phyloP scores from a whole-genome alignment of 192 early-diverging fungal genomes.

The Coemansia sp. region DNA sequence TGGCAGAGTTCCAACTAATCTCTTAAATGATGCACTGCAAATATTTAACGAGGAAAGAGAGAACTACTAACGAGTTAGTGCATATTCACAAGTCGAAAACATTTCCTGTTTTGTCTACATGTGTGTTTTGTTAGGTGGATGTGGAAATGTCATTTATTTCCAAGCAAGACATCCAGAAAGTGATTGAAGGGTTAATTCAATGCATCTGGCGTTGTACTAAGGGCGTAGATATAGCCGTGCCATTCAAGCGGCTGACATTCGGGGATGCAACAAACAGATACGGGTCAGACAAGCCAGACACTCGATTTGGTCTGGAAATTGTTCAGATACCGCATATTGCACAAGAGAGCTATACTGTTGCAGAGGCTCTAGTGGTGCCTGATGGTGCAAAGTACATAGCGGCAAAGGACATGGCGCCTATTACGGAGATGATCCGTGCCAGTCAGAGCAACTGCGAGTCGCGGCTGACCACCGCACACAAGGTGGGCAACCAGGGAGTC shows the following conservation, averaged over 20 bases:
- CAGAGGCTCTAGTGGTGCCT: conserved; percentile 41
- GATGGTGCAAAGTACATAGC: conserved; percentile 26
- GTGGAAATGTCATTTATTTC: conserved; percentile 85
- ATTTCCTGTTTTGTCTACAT: background rate
- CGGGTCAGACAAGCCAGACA: conserved; percentile 92
- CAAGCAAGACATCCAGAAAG: conserved; percentile 65
- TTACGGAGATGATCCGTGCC: conserved; percentile 26
- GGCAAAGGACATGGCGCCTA: conserved; percentile 28
- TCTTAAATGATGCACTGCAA: background rate
- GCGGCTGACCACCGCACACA: conserved; percentile 48
- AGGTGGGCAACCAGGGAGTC: conserved; percentile 21
- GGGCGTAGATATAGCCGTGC: conserved; percentile 55
- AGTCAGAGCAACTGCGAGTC: conserved; percentile 46
- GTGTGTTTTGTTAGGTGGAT: conserved; percentile 65
- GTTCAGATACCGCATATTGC: conserved; percentile 24
- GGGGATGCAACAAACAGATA: conserved; percentile 77
- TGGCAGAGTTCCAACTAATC: too few species aligned
- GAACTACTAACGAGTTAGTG: background rate
- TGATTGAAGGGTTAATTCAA: conserved; percentile 74
- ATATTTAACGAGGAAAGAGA: background rate
- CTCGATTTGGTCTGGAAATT: conserved; percentile 73
- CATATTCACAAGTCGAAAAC: too few species aligned
- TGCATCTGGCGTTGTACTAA: conserved; percentile 64
- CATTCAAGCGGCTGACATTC: conserved; percentile 79
- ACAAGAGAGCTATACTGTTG: conserved; percentile 15